A percentile compares a stretch with the other conserved stretches of the same genome.
Evolutionary conservation across 2,329 filamentous ascomycete genomes (phyloP).

Genomic region (Daldinia sp.): DNA sequence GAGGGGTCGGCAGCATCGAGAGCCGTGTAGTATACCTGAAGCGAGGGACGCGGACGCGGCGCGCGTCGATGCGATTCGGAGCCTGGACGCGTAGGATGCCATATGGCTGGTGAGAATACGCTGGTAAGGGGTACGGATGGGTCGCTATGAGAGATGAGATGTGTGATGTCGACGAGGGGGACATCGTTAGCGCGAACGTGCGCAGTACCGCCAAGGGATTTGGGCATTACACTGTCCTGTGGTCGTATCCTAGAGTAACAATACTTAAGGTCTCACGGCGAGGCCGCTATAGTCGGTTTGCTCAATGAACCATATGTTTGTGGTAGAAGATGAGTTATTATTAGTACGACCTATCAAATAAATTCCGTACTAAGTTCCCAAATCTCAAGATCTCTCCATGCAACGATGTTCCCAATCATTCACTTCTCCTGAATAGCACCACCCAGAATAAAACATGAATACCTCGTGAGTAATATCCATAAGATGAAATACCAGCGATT

Average conservation of each 20-base stretch:
- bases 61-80: background rate
- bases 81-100: background rate
- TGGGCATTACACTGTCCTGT: background rate
- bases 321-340: too few relatives aligned
- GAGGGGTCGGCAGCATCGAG: background rate
- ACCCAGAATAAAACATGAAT: too few relatives aligned
- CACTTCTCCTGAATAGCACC: too few relatives aligned
- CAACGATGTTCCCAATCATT: too few relatives aligned
- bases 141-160: background rate
- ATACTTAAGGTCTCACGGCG: background rate
- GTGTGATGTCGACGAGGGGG: background rate
- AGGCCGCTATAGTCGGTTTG: too few relatives aligned
- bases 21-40: background rate
- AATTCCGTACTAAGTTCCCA: too few relatives aligned
- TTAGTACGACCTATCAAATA: too few relatives aligned
- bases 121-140: background rate
- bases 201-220: background rate
- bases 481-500: background rate
- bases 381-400: too few relatives aligned
- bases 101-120: background rate
- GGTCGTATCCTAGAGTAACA: background rate
- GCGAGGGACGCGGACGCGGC: background rate
- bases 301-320: too few relatives aligned
- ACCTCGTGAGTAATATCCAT: too few relatives aligned
- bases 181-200: background rate